Conservation (phyloP, 495 filamentous ascomycete species). For the Terfezia claveryi region DNA sequence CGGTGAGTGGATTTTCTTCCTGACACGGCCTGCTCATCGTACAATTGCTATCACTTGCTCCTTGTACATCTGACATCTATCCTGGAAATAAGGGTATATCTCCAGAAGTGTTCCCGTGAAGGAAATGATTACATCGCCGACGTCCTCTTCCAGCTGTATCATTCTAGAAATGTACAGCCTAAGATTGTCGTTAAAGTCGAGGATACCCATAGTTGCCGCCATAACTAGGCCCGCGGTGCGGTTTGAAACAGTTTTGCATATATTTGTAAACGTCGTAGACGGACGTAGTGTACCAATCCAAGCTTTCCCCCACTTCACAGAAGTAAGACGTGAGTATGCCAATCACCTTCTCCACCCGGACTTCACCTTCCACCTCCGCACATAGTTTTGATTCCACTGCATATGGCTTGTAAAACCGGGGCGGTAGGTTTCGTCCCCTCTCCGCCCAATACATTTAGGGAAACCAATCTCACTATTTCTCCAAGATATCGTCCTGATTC, state of each 20-base stretch:
- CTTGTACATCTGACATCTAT: constrained; percentile 29
- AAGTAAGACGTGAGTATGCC: constrained; percentile 7
- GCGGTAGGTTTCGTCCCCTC: constrained; percentile 1
- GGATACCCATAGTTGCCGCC: constrained; percentile 12
- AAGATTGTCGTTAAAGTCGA: constrained; percentile 10
- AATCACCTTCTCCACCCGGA: not conserved
- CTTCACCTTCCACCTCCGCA: constrained; percentile 5
- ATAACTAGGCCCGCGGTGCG: constrained; percentile 16
- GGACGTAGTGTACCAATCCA: not conserved
- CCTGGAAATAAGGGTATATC: constrained; percentile 34
- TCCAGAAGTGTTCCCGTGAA: constrained; percentile 40
- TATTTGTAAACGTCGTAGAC: constrained; percentile 4
- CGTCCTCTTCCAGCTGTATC: not conserved
- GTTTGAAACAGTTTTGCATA: constrained; percentile 11
- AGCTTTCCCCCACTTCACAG: not conserved
- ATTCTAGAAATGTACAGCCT: not conserved
- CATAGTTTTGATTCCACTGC: constrained; percentile 11
- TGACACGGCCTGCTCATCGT: not conserved
- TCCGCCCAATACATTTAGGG: constrained; percentile 36
- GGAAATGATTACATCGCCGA: constrained; percentile 20
- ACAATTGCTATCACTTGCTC: constrained; percentile 23
- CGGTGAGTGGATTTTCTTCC: too few species aligned
- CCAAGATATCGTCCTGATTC: constrained; percentile 65
- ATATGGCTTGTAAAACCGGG: constrained; percentile 2
- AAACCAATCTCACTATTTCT: constrained; percentile 53